Conservation (phyloP, 2,329 filamentous ascomycete species). For the Apiospora saccharicola region DNA sequence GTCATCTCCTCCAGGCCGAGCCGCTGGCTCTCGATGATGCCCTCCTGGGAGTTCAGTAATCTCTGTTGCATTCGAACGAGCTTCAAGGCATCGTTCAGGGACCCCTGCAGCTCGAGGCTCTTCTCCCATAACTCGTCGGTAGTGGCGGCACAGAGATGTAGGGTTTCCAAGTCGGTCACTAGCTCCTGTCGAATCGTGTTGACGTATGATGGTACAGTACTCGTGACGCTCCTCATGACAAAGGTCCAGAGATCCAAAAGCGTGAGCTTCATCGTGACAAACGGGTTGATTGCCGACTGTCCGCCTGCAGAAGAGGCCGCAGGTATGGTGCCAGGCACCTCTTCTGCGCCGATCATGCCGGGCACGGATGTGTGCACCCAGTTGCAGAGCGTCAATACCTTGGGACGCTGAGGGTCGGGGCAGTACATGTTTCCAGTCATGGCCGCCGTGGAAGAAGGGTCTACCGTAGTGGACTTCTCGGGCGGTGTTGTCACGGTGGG, state of each 20-base stretch:
- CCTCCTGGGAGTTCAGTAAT: conserved; percentile 13
- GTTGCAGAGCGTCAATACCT: conserved; percentile 24
- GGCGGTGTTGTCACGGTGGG: background rate
- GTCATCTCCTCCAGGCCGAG: conserved; percentile 10
- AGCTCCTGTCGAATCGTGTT: background rate
- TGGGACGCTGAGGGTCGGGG: conserved; percentile 23
- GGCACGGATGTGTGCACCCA: conserved; percentile 16
- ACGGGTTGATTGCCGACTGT: conserved; percentile 1
- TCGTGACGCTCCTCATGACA: background rate
- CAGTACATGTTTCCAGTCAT: conserved; percentile 26
- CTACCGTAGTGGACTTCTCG: background rate
- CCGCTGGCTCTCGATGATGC: conserved; percentile 24
- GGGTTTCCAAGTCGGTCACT: background rate
- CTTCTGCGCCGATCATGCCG: conserved; percentile 19
- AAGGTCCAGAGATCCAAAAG: conserved; percentile 1
- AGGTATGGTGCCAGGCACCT: background rate
- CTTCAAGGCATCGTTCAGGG: background rate
- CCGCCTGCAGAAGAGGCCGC: background rate
- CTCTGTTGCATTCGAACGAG: conserved; percentile 23
- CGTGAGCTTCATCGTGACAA: background rate
- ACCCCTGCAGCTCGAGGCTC: conserved; percentile 21
- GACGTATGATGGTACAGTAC: background rate
- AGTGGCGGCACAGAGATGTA: background rate
- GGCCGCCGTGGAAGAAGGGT: background rate
- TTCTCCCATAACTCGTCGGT: background rate